Evolutionary conservation across 495 filamentous ascomycete genomes (phyloP).

Genomic region (Hypoxylon fuscum): DNA sequence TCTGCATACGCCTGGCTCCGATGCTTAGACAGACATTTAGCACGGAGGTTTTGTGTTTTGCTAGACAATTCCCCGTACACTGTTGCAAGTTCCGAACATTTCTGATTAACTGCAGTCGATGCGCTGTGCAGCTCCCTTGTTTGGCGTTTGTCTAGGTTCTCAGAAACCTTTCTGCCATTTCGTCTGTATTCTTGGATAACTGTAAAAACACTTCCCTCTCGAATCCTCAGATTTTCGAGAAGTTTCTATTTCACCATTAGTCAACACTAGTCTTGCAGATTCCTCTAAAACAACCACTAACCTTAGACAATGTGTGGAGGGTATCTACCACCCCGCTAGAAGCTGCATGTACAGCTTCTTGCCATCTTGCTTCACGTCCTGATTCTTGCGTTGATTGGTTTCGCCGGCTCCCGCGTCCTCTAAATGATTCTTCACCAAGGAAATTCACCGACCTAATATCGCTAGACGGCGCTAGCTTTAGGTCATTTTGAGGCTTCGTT

Average conservation of each 20-base stretch:
- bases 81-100: slow-evolving; percentile 15
- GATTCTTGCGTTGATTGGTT: not conserved
- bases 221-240: slow-evolving; percentile 28
- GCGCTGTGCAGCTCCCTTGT: slow-evolving; percentile 14
- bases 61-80: slow-evolving; percentile 29
- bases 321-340: slow-evolving; percentile 27
- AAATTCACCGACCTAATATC: not conserved
- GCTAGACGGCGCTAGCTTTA: not conserved
- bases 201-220: slow-evolving; percentile 25
- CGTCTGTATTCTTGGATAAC: slow-evolving; percentile 30
- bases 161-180: slow-evolving; percentile 19
- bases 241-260: slow-evolving; percentile 16
- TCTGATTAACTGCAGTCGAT: slow-evolving; percentile 13
- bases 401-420: not conserved
- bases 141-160: slow-evolving; percentile 20
- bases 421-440: not conserved
- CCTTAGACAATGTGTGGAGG: slow-evolving; percentile 30
- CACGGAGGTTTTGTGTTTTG: slow-evolving; percentile 19
- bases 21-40: slow-evolving; percentile 19
- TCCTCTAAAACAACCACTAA: not conserved
- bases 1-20: slow-evolving; percentile 26
- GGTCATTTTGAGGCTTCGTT: not conserved
- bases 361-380: slow-evolving; percentile 20
- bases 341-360: slow-evolving; percentile 28
- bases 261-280: not conserved